Base-by-base conservation (phyloP, 805 yeast genomes). In the Alloascoidea africana region DNA sequence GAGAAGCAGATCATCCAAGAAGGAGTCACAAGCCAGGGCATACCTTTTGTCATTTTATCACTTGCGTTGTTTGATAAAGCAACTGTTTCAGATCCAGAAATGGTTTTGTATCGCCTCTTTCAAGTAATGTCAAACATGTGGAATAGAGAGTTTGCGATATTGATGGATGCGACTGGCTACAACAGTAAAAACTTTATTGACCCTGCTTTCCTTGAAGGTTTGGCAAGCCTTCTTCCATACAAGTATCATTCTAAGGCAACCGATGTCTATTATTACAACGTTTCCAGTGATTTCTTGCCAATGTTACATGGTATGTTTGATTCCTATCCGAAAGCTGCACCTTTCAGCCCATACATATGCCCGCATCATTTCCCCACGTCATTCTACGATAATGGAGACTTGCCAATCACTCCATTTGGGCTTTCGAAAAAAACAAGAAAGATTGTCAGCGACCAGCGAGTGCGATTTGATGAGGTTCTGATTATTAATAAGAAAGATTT, bases 151-250 rank as follows among this genome's bases (percentile, higher is more conserved):
- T 82, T 67, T 51, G 70, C 72, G 41, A 42, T 76, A 36, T 68
- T 84, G 4, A 46, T 72, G 41, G 94, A 85, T 52, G 73, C 82
- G 45, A 80, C 94, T 0, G 76, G 74, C 8, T 74, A 66, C 49
- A 53, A 60, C 18, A 57, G 56, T 5, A 33, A 41, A 2, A 44
- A 46, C 6, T 32, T 50, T 2, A 43, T 55, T 18, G 52, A 54
- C 11, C 41, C 44, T 32, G 47, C 53, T 5, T 58, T 68, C 35
- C 50, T 63, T 34, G 41, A 49, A 0, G 45, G 30, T 8, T 8
- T 23, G n/a, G 13, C 8, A 23, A n/a, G n/a, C 8, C 30, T 23
- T 23, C n/a, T 23, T 8, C 30, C 30, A 23, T n/a, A n/a, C n/a
- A n/a, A n/a, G n/a, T n/a, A n/a, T n/a, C n/a, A n/a, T n/a, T 23